Conservation (phyloP, 345 rosid species). For the Eucalyptus marginata region DNA sequence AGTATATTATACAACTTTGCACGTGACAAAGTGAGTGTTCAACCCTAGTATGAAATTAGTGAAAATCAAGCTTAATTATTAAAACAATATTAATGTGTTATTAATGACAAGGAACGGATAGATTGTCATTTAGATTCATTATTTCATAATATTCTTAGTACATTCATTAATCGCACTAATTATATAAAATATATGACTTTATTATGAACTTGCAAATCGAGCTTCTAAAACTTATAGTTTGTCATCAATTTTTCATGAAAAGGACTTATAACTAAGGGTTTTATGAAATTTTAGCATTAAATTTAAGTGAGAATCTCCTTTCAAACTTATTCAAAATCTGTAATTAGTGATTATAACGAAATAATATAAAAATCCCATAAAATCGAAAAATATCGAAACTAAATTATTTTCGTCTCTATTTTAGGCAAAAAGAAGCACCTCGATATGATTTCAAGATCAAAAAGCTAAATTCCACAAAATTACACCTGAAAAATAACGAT, state of each 20-base stretch:
- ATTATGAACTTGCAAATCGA: not conserved
- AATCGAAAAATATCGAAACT: accelerated
- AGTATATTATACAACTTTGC: not conserved
- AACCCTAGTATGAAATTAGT: not conserved
- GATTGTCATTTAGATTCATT: accelerated
- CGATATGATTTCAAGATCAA: not conserved
- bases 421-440: not conserved
- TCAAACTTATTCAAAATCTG: not conserved
- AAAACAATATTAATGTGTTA: not conserved
- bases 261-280: not conserved
- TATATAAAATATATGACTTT: not conserved
- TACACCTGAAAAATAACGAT: not conserved
- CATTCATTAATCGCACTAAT: not conserved
- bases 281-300: not conserved
- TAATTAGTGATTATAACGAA: accelerated
- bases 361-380: accelerated
- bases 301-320: accelerated
- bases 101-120: accelerated
- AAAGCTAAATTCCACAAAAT: not conserved
- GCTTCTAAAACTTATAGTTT: not conserved
- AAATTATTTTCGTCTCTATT: not conserved
- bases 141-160: not conserved
- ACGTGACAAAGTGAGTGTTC: not conserved
- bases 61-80: not conserved
- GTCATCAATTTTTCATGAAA: accelerated